phyloP scores from a whole-genome alignment of 352 stramenopile species.

The Albugo laibachii region DNA sequence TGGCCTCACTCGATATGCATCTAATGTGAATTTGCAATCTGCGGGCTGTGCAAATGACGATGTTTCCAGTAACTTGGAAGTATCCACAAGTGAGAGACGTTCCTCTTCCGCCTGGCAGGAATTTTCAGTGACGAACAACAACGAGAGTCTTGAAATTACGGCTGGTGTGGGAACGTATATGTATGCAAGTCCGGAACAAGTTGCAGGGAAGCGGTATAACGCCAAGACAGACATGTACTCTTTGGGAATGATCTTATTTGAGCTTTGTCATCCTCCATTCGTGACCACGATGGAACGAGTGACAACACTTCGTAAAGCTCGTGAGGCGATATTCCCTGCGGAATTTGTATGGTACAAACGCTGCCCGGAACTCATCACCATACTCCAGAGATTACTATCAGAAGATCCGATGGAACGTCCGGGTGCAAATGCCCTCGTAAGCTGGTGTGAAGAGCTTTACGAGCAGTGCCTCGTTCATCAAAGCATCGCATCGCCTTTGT shows the following conservation, averaged over 20 bases:
- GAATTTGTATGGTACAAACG: slow-evolving; percentile 20
- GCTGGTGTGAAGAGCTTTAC: slow-evolving; percentile 62
- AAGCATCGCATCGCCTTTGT: slow-evolving; percentile 25
- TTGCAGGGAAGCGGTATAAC: slow-evolving; percentile 81
- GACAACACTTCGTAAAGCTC: slow-evolving; percentile 49
- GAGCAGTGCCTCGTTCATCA: slow-evolving; percentile 37
- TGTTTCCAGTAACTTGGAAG: not conserved
- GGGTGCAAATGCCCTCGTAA: slow-evolving; percentile 38
- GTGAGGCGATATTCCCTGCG: slow-evolving; percentile 40
- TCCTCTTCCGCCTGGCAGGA: not conserved
- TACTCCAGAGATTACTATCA: slow-evolving; percentile 38
- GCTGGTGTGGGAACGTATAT: slow-evolving; percentile 79
- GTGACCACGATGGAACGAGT: slow-evolving; percentile 80
- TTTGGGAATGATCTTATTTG: slow-evolving; percentile 83
- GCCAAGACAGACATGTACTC: slow-evolving; percentile 84
- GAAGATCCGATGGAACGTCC: slow-evolving; percentile 28
- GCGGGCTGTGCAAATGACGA: not conserved
- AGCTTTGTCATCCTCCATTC: slow-evolving; percentile 79
- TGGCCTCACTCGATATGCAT: slow-evolving; percentile 65
- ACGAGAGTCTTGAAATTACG: slow-evolving; percentile 66
- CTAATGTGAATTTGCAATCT: slow-evolving; percentile 36
- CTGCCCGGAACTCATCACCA: slow-evolving; percentile 45
- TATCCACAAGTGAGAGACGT: not conserved
- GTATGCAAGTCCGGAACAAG: slow-evolving; percentile 81
- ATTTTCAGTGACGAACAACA: slow-evolving; percentile 33